A percentile compares a stretch with the other conserved stretches of the same genome.
phyloP scores from a whole-genome alignment of 306 rosid species.

The Fragaria nilgerrensis region DNA sequence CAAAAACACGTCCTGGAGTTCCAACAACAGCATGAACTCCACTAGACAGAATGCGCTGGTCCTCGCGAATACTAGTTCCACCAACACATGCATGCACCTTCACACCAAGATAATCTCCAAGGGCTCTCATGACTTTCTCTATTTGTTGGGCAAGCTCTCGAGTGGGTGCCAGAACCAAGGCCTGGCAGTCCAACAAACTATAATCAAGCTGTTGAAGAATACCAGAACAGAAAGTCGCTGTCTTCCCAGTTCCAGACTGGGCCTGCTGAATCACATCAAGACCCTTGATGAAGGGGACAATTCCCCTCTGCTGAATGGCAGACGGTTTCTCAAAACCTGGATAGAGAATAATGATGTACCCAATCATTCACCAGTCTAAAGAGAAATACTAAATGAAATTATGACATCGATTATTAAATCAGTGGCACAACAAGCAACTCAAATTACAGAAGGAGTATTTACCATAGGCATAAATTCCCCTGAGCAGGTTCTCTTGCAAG shows the following conservation, averaged over 20 bases:
- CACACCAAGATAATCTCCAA: slow-evolving; percentile 78
- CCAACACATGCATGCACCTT: slow-evolving; percentile 85
- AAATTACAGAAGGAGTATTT: not conserved
- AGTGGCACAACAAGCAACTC: too few species aligned
- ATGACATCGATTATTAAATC: not conserved
- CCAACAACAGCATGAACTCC: slow-evolving; percentile 89
- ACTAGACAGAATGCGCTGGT: slow-evolving; percentile 62
- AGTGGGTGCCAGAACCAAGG: slow-evolving; percentile 75
- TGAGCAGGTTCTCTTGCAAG: slow-evolving; percentile 71
- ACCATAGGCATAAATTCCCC: slow-evolving; percentile 81
- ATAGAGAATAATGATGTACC: slow-evolving; percentile 10
- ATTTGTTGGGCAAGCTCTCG: slow-evolving; percentile 83
- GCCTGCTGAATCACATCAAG: slow-evolving; percentile 88
- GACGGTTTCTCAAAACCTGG: slow-evolving; percentile 82
- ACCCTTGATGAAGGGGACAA: slow-evolving; percentile 70
- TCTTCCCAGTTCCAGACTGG: slow-evolving; percentile 83
- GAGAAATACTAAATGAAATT: not conserved
- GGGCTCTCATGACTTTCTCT: slow-evolving; percentile 88
- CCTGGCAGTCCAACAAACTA: slow-evolving; percentile 57
- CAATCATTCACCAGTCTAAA: slow-evolving; percentile 4
- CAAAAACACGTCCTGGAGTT: slow-evolving; percentile 82
- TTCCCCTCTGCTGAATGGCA: slow-evolving; percentile 82
- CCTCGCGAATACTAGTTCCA: slow-evolving; percentile 79
- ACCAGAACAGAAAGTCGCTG: slow-evolving; percentile 80
- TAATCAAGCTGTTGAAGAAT: slow-evolving; percentile 76